Evolutionary conservation across 2,329 filamentous ascomycete species (phyloP).

Genomic region (Cladosporium cucumerinum): DNA sequence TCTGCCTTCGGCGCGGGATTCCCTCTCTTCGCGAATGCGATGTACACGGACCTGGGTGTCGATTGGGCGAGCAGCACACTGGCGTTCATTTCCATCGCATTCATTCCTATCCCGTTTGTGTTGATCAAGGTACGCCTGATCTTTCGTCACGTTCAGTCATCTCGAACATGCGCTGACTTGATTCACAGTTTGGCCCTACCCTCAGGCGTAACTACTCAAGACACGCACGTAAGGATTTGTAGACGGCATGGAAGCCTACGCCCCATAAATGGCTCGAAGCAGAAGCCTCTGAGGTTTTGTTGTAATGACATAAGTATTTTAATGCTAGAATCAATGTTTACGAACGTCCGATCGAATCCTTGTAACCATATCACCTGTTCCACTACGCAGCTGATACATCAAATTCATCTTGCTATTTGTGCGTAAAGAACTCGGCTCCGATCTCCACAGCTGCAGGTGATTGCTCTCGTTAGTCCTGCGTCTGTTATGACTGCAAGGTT

Average conservation of each 20-base stretch:
- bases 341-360: neutral
- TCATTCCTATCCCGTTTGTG: conserved; percentile 47
- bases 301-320: neutral
- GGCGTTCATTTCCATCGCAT: conserved; percentile 42
- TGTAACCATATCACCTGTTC: neutral
- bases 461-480: too few species aligned
- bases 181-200: conserved; percentile 31
- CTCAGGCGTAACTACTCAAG: conserved; percentile 36
- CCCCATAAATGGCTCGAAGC: neutral
- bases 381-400: neutral
- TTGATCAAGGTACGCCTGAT: conserved; percentile 37
- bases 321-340: neutral
- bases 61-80: conserved; percentile 42
- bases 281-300: neutral
- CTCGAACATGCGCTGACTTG: neutral
- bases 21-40: conserved; percentile 39
- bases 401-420: too few species aligned
- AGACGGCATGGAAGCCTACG: neutral
- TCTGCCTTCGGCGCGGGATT: conserved; percentile 40
- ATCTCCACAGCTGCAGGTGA: too few species aligned
- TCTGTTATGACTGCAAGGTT: too few species aligned
- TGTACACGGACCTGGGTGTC: conserved; percentile 42
- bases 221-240: conserved; percentile 39
- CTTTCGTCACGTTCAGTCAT: neutral
- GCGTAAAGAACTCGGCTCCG: too few species aligned